Percentiles rank a stretch among this genome's conserved stretches.
Conservation (phyloP, 345 rosid species). For the Aurinia saxatilis region DNA sequence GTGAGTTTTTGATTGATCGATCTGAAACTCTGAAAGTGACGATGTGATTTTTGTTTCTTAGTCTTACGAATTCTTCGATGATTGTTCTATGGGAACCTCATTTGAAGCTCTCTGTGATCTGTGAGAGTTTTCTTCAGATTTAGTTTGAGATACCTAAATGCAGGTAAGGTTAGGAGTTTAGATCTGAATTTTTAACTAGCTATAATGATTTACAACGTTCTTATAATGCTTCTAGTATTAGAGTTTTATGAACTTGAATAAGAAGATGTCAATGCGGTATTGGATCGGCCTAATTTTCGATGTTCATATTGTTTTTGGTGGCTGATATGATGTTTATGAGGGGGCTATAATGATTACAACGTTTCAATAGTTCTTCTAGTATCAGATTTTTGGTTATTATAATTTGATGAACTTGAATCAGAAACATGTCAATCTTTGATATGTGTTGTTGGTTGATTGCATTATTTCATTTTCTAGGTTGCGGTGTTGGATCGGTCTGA, state of each 20-base stretch:
- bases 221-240: too few relatives aligned
- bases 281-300: too few relatives aligned
- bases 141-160: neutral
- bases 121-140: slow-evolving; percentile 3
- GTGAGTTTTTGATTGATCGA: neutral
- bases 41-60: neutral
- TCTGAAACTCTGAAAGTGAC: neutral
- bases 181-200: neutral
- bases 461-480: neutral
- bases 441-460: slow-evolving; percentile 11
- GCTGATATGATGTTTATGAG: too few relatives aligned
- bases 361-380: neutral
- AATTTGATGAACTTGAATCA: neutral
- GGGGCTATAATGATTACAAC: too few relatives aligned
- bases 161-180: neutral
- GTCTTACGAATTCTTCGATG: neutral
- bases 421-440: neutral
- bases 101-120: neutral
- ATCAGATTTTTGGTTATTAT: neutral
- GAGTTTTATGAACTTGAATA: too few relatives aligned
- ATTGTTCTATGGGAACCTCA: neutral
- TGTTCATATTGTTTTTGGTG: too few relatives aligned
- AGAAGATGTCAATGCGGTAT: too few relatives aligned
- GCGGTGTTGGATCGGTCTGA: neutral
- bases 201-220: too few relatives aligned